These are phyloP conservation scores for Aspergillus ustus DNA, from an alignment of 2,329 filamentous ascomycete genomes.

Conservation along the genomic window DNA sequence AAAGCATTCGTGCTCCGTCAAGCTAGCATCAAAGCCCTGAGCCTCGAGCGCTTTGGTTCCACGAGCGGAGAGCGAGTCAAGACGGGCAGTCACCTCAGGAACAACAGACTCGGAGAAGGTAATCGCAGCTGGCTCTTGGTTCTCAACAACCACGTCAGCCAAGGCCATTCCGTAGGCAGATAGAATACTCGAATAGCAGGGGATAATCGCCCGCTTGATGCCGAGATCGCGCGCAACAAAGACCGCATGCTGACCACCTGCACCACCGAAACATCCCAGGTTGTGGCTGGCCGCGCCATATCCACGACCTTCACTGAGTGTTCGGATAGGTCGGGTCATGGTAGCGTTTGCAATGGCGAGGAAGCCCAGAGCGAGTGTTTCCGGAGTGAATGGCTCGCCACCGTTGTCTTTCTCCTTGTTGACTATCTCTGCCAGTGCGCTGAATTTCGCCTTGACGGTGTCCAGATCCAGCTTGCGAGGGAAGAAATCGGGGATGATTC, in stretches of 20 bases:
- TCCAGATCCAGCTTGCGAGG: conserved; percentile 79
- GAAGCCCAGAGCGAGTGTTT: conserved; percentile 43
- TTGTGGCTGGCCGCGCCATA: conserved; percentile 89
- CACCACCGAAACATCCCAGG: conserved; percentile 90
- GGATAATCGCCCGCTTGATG: conserved; percentile 82
- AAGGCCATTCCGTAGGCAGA: conserved; percentile 95
- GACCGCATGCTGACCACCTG: conserved; percentile 89
- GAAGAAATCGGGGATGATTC: conserved; percentile 89
- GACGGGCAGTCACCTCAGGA: conserved; percentile 17
- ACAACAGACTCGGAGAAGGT: conserved; percentile 55
- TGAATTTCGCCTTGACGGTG: conserved; percentile 72
- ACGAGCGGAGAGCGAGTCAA: conserved; percentile 11
- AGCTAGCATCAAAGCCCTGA: conserved; percentile 50
- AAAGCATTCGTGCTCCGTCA: conserved; percentile 50
- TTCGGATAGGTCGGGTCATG: conserved; percentile 74
- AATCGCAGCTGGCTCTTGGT: conserved; percentile 63
- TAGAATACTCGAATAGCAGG: conserved; percentile 87
- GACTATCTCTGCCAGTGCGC: conserved; percentile 67
- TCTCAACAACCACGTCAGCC: conserved; percentile 89
- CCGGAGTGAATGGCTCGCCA: conserved; percentile 15
- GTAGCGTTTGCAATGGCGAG: conserved; percentile 49
- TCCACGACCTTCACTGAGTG: conserved; percentile 88
- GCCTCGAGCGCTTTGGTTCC: conserved; percentile 15
- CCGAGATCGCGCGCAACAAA: conserved; percentile 85
- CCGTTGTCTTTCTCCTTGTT: conserved; percentile 56